A percentile compares a stretch with the other conserved stretches of the same genome.
Evolutionary conservation across 768 basidiomycete species (phyloP).

Genomic region (Amanita thiersii): DNA sequence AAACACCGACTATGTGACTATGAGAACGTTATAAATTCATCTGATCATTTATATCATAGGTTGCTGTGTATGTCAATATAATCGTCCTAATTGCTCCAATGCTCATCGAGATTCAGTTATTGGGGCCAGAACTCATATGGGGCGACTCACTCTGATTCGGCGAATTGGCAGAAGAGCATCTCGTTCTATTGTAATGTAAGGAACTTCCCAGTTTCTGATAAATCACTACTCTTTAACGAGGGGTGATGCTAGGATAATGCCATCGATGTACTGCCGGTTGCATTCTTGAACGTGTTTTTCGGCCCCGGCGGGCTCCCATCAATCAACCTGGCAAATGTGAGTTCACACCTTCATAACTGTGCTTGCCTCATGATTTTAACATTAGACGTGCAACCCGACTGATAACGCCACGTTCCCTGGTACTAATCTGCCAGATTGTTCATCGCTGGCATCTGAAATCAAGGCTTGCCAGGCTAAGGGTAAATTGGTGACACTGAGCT

Average conservation of each 20-base stretch:
- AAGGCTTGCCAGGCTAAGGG: constrained; percentile 56
- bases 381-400: constrained; percentile 53
- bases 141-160: constrained; percentile 39
- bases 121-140: constrained; percentile 77
- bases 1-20: not conserved
- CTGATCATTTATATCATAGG: constrained; percentile 22
- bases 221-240: constrained; percentile 15
- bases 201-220: constrained; percentile 2
- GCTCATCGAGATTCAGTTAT: constrained; percentile 31
- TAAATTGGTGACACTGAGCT: constrained; percentile 49
- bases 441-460: constrained; percentile 53
- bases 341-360: constrained; percentile 9
- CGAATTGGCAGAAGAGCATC: constrained; percentile 53
- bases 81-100: not conserved
- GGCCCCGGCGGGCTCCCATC: constrained; percentile 53
- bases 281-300: constrained; percentile 64
- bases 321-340: constrained; percentile 62
- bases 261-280: constrained; percentile 61
- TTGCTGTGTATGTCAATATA: constrained; percentile 39
- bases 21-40: not conserved
- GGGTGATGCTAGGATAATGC: constrained; percentile 49
- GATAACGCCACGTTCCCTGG: constrained; percentile 54
- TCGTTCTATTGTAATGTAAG: constrained; percentile 57
- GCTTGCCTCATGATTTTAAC: not conserved
- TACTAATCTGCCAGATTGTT: constrained; percentile 54